Conservation (phyloP, 208 protist genomes). For the Trypanosoma rangeli region DNA sequence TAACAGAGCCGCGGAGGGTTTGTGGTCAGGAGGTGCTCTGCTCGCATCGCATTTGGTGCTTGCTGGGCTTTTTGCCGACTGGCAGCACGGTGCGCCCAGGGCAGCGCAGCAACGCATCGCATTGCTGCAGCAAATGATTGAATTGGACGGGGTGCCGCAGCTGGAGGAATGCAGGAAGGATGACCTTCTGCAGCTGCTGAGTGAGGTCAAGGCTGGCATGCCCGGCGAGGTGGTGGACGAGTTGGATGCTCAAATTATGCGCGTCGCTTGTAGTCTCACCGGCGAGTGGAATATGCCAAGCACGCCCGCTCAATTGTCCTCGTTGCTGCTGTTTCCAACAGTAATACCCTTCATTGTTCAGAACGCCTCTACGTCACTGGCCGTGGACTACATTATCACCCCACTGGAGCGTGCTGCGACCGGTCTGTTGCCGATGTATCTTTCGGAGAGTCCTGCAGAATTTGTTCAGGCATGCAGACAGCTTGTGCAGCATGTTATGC, state of each 20-base stretch:
- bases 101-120: slow-evolving; percentile 1
- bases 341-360: slow-evolving; percentile 28
- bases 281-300: not conserved
- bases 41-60: slow-evolving; percentile 15
- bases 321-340: slow-evolving; percentile 34
- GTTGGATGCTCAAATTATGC: slow-evolving; percentile 24
- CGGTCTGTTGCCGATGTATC: slow-evolving; percentile 23
- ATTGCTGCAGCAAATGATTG: slow-evolving; percentile 1
- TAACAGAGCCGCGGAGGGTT: slow-evolving; percentile 4
- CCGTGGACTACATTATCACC: slow-evolving; percentile 12
- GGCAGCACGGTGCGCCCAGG: slow-evolving; percentile 2
- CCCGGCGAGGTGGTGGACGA: slow-evolving; percentile 20
- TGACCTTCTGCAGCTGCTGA: slow-evolving; percentile 11
- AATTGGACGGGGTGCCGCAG: not conserved
- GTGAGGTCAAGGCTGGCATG: slow-evolving; percentile 7
- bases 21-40: slow-evolving; percentile 28
- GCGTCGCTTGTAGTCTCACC: slow-evolving; percentile 15
- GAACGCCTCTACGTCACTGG: slow-evolving; percentile 12
- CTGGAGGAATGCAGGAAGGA: slow-evolving; percentile 5
- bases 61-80: slow-evolving; percentile 24
- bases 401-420: slow-evolving; percentile 16
- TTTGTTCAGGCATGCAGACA: slow-evolving; percentile 19
- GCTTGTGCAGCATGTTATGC: slow-evolving; percentile 24
- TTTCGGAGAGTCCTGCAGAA: slow-evolving; percentile 11
- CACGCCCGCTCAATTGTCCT: not conserved